Conservation (phyloP, 2,329 filamentous ascomycete genomes). For the Cyphellophora attinorum region DNA sequence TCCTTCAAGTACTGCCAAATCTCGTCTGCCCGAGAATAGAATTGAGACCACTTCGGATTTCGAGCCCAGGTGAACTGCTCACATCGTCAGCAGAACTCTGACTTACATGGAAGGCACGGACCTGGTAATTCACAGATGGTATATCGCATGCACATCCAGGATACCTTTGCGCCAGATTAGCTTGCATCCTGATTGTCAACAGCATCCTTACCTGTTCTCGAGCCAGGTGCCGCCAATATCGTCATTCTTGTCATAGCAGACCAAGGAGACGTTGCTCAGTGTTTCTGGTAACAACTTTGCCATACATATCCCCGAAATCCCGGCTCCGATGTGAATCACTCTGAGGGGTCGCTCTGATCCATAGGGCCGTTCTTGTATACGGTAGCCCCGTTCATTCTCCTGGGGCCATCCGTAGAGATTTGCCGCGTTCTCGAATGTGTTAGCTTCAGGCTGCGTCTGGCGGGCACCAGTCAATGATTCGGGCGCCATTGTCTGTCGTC, state of each 20-base stretch:
- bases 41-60: conserved; percentile 11
- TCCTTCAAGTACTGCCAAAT: conserved; percentile 22
- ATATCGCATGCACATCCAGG: conserved; percentile 38
- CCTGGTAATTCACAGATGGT: conserved; percentile 23
- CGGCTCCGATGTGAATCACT: conserved; percentile 30
- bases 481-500: no score
- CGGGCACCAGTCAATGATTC: no score
- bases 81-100: no score
- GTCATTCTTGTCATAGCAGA: conserved; percentile 21
- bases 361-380: conserved; percentile 10
- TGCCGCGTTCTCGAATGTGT: no score
- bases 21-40: conserved; percentile 18
- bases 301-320: conserved; percentile 30
- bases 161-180: conserved; percentile 16
- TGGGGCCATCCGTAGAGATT: conserved; percentile 11
- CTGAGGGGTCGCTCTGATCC: conserved; percentile 15
- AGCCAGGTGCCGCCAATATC: conserved; percentile 24
- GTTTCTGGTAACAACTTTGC: conserved; percentile 21
- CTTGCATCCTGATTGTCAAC: not conserved
- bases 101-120: no score
- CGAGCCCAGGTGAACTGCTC: conserved; percentile 16
- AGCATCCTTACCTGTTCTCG: conserved; percentile 20
- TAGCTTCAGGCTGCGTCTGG: no score
- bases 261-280: conserved; percentile 14
- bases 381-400: conserved; percentile 6